A percentile compares a stretch with the other conserved stretches of the same genome.
Conservation (phyloP, 2,329 filamentous ascomycete species). For the Penicillium janthinellum region DNA sequence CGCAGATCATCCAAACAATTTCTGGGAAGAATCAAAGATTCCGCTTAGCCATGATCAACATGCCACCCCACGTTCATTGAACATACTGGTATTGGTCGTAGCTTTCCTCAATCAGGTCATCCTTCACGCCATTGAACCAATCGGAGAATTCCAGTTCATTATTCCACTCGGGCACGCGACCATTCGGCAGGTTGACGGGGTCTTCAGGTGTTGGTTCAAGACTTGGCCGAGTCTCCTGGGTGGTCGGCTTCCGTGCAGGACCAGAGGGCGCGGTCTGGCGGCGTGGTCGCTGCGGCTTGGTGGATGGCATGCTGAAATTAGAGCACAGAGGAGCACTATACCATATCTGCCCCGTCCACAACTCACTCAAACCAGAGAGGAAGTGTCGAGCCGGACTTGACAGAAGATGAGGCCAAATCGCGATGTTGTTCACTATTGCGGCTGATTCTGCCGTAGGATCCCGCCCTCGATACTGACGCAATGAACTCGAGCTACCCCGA, state of each 20-base stretch:
- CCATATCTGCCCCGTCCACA: conserved; percentile 9
- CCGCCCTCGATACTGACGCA: conserved; percentile 35
- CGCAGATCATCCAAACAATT: conserved; percentile 79
- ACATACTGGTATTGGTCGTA: conserved; percentile 81
- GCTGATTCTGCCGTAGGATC: conserved; percentile 38
- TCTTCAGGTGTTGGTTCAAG: conserved; percentile 21
- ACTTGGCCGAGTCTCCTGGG: conserved; percentile 21
- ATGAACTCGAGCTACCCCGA: conserved; percentile 24
- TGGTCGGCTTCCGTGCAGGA: conserved; percentile 32
- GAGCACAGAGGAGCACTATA: neutral
- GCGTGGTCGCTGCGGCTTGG: conserved; percentile 38
- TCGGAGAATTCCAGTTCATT: conserved; percentile 61
- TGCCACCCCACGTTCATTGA: conserved; percentile 10
- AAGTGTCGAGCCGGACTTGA: neutral
- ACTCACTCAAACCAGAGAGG: conserved; percentile 4
- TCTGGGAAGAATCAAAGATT: conserved; percentile 43
- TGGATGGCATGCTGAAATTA: conserved; percentile 28
- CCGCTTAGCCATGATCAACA: conserved; percentile 12
- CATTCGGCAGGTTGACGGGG: conserved; percentile 4
- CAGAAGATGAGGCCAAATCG: conserved; percentile 10
- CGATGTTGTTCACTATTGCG: conserved; percentile 25
- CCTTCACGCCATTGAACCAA: conserved; percentile 63
- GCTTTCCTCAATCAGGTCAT: conserved; percentile 74
- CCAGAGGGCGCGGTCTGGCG: conserved; percentile 42
- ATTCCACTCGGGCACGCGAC: conserved; percentile 28